Evolutionary conservation across 345 rosid species (phyloP).

Genomic region (Moringa oleifera): DNA sequence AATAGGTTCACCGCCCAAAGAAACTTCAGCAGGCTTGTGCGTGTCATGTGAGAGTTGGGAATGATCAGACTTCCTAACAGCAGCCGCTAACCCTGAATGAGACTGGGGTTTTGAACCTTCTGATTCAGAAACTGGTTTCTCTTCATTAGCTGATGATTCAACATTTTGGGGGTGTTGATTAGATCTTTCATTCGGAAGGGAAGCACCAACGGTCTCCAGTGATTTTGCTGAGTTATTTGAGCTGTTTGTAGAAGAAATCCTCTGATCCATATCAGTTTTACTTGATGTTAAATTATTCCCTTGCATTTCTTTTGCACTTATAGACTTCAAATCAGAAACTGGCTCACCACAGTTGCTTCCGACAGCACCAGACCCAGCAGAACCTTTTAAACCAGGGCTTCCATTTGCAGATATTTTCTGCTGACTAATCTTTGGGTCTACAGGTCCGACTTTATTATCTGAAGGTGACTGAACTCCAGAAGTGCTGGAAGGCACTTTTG

Average conservation of each 20-base stretch:
- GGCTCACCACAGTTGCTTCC: slow-evolving; percentile 18
- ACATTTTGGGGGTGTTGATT: slow-evolving; percentile 20
- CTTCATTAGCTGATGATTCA: slow-evolving; percentile 20
- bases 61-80: slow-evolving; percentile 13
- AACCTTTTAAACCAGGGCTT: slow-evolving; percentile 27
- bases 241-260: slow-evolving; percentile 19
- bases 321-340: slow-evolving; percentile 25
- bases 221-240: slow-evolving; percentile 17
- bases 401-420: slow-evolving; percentile 39
- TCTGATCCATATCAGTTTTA: slow-evolving; percentile 24
- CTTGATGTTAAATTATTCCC: slow-evolving; percentile 15
- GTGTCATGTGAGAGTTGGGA: slow-evolving; percentile 17
- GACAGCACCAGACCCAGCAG: slow-evolving; percentile 26
- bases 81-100: slow-evolving; percentile 15
- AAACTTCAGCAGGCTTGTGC: slow-evolving; percentile 23
- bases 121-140: slow-evolving; percentile 18
- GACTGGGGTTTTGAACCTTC: slow-evolving; percentile 19
- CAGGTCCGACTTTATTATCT: slow-evolving; percentile 45
- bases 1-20: slow-evolving; percentile 11
- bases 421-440: slow-evolving; percentile 38
- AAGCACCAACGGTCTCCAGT: slow-evolving; percentile 19
- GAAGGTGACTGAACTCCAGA: slow-evolving; percentile 39
- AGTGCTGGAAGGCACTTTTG: slow-evolving; percentile 47
- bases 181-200: slow-evolving; percentile 23
- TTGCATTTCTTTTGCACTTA: slow-evolving; percentile 20